These are phyloP conservation scores for Camelina hispida DNA, from an alignment of 345 rosid species.

Conservation along the genomic window DNA sequence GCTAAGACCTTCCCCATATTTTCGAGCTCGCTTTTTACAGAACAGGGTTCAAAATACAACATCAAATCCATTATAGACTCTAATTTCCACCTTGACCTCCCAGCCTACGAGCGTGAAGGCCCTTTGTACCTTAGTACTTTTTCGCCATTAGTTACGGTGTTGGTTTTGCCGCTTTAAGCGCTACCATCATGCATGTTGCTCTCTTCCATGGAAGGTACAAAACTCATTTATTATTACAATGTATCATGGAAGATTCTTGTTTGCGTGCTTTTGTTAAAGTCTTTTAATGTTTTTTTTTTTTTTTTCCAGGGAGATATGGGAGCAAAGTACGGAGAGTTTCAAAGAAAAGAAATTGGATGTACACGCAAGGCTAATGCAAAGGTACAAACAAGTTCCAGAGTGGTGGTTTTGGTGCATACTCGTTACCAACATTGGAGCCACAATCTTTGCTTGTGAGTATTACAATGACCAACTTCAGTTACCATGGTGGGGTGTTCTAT, in stretches of 20 bases:
- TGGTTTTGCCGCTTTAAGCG: conserved; percentile 88
- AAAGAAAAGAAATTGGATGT: conserved; percentile 64
- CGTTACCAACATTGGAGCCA: conserved; percentile 59
- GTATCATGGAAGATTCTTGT: not conserved
- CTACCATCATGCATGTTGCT: conserved; percentile 80
- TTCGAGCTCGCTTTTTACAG: conserved; percentile 77
- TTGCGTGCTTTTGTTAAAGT: conserved; percentile 6
- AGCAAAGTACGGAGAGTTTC: conserved; percentile 81
- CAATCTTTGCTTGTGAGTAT: conserved; percentile 83
- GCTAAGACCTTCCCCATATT: conserved; percentile 91
- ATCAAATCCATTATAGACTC: conserved; percentile 74
- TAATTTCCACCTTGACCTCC: conserved; percentile 72
- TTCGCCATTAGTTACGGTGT: conserved; percentile 89
- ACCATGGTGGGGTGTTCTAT: conserved; percentile 99
- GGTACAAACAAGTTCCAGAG: conserved; percentile 80
- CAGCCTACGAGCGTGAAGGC: conserved; percentile 79
- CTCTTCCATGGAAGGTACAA: conserved; percentile 90
- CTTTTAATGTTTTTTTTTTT: too few species aligned
- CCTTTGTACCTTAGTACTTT: conserved; percentile 85
- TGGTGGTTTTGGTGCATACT: conserved; percentile 95
- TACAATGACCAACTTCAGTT: conserved; percentile 86
- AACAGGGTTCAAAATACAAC: conserved; percentile 71
- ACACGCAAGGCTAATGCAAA: conserved; percentile 80
- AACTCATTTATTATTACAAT: conserved; percentile 1
- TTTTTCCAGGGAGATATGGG: conserved; percentile 92